phyloP scores from a whole-genome alignment of 1,284 basidiomycete species.

The Pyrrhoderma lamaoense region DNA sequence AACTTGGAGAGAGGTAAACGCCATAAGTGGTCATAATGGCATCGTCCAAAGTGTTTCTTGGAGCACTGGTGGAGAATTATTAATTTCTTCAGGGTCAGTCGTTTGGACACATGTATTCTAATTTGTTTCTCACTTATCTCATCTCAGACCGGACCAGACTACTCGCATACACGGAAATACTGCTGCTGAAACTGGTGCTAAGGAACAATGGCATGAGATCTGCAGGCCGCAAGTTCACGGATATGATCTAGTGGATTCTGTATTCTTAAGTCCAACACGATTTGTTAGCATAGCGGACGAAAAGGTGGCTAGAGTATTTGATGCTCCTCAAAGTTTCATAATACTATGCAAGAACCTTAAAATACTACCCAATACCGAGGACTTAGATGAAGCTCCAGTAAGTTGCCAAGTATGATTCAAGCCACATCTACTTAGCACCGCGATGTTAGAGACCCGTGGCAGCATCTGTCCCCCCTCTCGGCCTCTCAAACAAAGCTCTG shows the following conservation, averaged over 20 bases:
- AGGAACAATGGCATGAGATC: conserved; percentile 75
- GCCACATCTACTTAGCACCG: background rate
- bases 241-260: conserved; percentile 81
- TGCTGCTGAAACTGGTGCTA: conserved; percentile 23
- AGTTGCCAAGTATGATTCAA: background rate
- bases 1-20: conserved; percentile 70
- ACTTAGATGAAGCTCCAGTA: conserved; percentile 36
- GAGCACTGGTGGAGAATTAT: conserved; percentile 78
- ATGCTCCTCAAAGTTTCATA: conserved; percentile 77
- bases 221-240: conserved; percentile 90
- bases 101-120: conserved; percentile 1
- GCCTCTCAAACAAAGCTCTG: conserved; percentile 64
- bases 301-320: conserved; percentile 87
- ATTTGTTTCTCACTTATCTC: background rate
- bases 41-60: conserved; percentile 75
- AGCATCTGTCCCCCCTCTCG: conserved; percentile 71
- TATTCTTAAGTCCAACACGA: conserved; percentile 66
- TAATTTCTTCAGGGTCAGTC: conserved; percentile 73
- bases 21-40: conserved; percentile 74
- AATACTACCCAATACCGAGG: conserved; percentile 38
- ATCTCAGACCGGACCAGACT: conserved; percentile 74
- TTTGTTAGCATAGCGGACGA: conserved; percentile 90
- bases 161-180: conserved; percentile 72
- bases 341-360: conserved; percentile 45
- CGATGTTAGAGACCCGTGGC: conserved; percentile 39